Evolutionary conservation across 352 stramenopile species (phyloP).

Genomic region (Hyaloperonospora brassicae): DNA sequence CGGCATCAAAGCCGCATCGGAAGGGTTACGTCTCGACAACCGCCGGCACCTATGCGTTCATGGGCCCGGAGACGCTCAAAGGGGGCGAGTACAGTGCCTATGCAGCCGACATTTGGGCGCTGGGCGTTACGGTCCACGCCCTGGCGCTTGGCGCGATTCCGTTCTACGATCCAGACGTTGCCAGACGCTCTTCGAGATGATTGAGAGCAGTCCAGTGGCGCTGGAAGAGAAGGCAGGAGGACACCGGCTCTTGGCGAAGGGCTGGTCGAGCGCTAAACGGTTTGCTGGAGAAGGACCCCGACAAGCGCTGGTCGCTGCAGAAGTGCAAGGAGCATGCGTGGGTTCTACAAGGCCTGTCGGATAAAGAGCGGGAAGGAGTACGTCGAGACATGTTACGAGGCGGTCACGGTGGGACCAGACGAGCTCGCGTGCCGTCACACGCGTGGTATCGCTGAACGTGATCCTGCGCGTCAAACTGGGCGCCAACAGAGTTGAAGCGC

Average conservation of each 20-base stretch:
- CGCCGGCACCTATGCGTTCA: constrained; percentile 80
- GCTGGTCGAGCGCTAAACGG: constrained; percentile 37
- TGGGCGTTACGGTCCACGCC: constrained; percentile 79
- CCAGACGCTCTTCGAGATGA: constrained; percentile 79
- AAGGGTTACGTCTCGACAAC: constrained; percentile 73
- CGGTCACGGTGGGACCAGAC: constrained; percentile 47
- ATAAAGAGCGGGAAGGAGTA: constrained; percentile 35
- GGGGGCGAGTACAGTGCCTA: constrained; percentile 73
- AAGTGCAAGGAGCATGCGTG: constrained; percentile 66
- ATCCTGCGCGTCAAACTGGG: constrained; percentile 72
- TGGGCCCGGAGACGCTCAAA: constrained; percentile 75
- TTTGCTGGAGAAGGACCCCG: constrained; percentile 66
- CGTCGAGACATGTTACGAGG: constrained; percentile 38
- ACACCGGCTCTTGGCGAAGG: constrained; percentile 32
- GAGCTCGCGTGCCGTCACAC: constrained; percentile 65
- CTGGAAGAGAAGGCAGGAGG: constrained; percentile 24
- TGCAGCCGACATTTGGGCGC: constrained; percentile 80
- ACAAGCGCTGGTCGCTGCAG: constrained; percentile 57
- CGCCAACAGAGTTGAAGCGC: constrained; percentile 68
- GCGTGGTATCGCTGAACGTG: constrained; percentile 63
- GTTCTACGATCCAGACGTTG: constrained; percentile 77
- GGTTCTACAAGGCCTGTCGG: constrained; percentile 49
- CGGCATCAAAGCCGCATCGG: constrained; percentile 29
- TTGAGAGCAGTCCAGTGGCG: constrained; percentile 48
- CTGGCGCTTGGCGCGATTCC: constrained; percentile 73